phyloP scores from a whole-genome alignment of 441 rosid genomes.

The Sinapis alba region DNA sequence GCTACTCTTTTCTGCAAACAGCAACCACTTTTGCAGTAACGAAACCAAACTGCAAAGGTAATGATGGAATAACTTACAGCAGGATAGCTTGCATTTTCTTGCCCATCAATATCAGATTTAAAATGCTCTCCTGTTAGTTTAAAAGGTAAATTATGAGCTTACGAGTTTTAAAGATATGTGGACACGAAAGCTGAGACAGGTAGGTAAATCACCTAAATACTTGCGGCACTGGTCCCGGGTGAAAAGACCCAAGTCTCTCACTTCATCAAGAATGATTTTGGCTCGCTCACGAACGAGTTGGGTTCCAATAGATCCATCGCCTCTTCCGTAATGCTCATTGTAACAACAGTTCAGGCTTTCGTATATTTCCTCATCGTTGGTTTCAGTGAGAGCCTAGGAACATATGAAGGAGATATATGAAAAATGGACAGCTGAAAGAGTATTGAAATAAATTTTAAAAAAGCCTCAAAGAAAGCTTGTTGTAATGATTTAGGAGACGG shows the following conservation, averaged over 20 bases:
- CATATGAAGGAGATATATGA: conserved; percentile 12
- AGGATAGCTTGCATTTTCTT: conserved; percentile 55
- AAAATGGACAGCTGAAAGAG: not conserved
- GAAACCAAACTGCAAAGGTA: conserved; percentile 4
- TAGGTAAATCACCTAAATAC: conserved; percentile 66
- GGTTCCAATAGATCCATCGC: conserved; percentile 84
- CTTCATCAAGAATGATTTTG: conserved; percentile 88
- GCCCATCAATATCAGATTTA: conserved; percentile 66
- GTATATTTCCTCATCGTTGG: conserved; percentile 82
- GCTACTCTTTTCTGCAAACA: not conserved
- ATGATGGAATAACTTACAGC: conserved; percentile 52
- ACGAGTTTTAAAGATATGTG: conserved; percentile 9
- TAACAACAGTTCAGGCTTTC: conserved; percentile 67
- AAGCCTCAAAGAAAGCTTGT: no score
- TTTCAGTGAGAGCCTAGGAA: conserved; percentile 74
- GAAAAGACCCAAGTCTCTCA: conserved; percentile 65
- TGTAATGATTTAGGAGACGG: no score
- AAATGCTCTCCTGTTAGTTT: conserved; percentile 75
- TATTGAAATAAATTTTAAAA: not conserved
- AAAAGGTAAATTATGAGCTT: conserved; percentile 24
- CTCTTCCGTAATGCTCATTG: conserved; percentile 55
- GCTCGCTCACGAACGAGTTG: conserved; percentile 89
- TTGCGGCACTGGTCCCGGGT: conserved; percentile 76
- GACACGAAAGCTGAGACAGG: conserved; percentile 19
- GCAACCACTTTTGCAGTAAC: not conserved